phyloP scores from a whole-genome alignment of 78 protist species.

The Salpingoeca rosetta region DNA sequence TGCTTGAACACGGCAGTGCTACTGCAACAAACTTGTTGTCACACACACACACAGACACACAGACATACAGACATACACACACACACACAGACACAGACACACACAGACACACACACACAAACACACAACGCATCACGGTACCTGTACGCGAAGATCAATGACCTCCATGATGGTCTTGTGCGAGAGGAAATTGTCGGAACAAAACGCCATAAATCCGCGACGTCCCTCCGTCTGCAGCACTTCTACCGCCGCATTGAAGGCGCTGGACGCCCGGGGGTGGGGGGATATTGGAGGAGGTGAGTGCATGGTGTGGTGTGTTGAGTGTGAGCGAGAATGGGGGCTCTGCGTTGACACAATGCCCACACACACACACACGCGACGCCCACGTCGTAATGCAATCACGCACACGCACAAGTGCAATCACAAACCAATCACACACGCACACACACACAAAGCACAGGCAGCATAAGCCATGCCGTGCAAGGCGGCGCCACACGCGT shows the following conservation, averaged over 20 bases:
- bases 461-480: neutral
- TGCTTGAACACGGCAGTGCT: too few relatives aligned
- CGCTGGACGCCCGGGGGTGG: neutral
- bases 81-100: neutral
- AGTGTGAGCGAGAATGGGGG: too few relatives aligned
- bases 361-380: neutral
- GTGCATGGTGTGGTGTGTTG: too few relatives aligned
- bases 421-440: neutral
- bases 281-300: too few relatives aligned
- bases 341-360: neutral
- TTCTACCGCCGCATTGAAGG: neutral
- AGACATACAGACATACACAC: too few relatives aligned
- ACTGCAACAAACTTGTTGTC: too few relatives aligned
- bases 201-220: neutral
- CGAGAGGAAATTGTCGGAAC: neutral
- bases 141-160: neutral
- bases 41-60: too few relatives aligned
- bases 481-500: too few relatives aligned
- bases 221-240: neutral
- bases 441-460: conserved; percentile 3
- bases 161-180: neutral
- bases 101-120: too few relatives aligned
- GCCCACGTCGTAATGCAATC: neutral
- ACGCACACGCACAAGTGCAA: neutral
- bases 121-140: neutral